phyloP scores from a whole-genome alignment of 768 basidiomycete genomes.

The Polyporus arcularius region DNA sequence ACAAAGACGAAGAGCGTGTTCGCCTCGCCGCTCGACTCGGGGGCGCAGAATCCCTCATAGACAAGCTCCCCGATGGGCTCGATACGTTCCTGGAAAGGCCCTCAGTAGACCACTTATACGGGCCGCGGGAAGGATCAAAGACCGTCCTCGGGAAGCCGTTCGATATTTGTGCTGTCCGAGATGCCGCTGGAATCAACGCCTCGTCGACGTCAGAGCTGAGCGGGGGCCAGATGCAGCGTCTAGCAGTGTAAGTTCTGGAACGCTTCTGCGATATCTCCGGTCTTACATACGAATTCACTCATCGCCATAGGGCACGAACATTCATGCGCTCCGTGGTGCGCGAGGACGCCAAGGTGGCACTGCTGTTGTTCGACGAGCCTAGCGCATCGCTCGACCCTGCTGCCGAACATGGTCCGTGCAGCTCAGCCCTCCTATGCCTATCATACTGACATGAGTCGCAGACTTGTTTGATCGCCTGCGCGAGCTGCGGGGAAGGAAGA shows the following conservation, averaged over 20 bases:
- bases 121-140: constrained; percentile 60
- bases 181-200: constrained; percentile 43
- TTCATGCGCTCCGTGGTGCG: constrained; percentile 27
- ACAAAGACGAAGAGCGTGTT: constrained; percentile 53
- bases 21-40: constrained; percentile 67
- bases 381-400: constrained; percentile 43
- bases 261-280: too few species aligned
- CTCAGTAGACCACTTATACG: constrained; percentile 63
- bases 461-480: constrained; percentile 65
- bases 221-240: constrained; percentile 4
- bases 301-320: constrained; percentile 16
- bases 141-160: constrained; percentile 59
- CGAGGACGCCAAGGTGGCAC: constrained; percentile 18
- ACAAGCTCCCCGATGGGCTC: constrained; percentile 61
- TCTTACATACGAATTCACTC: neutral
- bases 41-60: constrained; percentile 65
- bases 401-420: constrained; percentile 44
- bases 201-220: constrained; percentile 7
- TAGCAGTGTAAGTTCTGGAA: neutral
- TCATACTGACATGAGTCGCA: neutral
- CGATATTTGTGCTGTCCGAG: constrained; percentile 46
- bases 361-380: constrained; percentile 29
- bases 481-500: constrained; percentile 70
- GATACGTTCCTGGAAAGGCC: constrained; percentile 72
- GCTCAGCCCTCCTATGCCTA: too few species aligned